Percentiles rank a stretch among this genome's conserved stretches.
Conservation (phyloP, 2,329 filamentous ascomycete species). For the Coniella lustricola region DNA sequence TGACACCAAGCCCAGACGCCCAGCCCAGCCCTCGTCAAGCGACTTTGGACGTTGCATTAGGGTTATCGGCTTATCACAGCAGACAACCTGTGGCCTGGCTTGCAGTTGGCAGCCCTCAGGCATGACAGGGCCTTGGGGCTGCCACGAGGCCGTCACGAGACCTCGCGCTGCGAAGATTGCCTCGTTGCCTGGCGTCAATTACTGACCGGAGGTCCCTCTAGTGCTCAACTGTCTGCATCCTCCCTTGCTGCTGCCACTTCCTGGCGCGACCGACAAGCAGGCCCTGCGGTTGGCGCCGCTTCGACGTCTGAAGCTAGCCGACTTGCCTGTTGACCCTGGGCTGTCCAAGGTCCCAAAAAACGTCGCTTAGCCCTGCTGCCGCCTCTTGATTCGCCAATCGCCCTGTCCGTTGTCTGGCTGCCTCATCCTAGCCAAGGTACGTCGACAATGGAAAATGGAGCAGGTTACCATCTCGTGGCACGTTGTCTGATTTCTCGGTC, state of each 20-base stretch:
- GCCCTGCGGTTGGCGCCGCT: slow-evolving; percentile 4
- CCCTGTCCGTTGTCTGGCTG: background rate
- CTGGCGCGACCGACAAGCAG: background rate
- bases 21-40: background rate
- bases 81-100: background rate
- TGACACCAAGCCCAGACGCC: too few species aligned
- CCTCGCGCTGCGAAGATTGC: background rate
- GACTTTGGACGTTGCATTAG: slow-evolving; percentile 5
- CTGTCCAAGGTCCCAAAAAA: background rate
- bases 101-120: background rate
- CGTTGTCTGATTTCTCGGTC: slow-evolving; percentile 6
- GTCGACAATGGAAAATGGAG: background rate
- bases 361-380: background rate
- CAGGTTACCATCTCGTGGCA: background rate
- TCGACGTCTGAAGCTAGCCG: background rate
- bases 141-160: background rate
- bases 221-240: background rate
- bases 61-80: slow-evolving; percentile 5
- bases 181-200: background rate
- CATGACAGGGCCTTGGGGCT: too few species aligned
- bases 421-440: background rate
- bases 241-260: background rate
- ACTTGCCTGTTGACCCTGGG: background rate
- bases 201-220: too few species aligned
- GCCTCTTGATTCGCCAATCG: background rate